Evolutionary conservation across 2,329 filamentous ascomycete species (phyloP).

Genomic region (Ramichloridium luteum): DNA sequence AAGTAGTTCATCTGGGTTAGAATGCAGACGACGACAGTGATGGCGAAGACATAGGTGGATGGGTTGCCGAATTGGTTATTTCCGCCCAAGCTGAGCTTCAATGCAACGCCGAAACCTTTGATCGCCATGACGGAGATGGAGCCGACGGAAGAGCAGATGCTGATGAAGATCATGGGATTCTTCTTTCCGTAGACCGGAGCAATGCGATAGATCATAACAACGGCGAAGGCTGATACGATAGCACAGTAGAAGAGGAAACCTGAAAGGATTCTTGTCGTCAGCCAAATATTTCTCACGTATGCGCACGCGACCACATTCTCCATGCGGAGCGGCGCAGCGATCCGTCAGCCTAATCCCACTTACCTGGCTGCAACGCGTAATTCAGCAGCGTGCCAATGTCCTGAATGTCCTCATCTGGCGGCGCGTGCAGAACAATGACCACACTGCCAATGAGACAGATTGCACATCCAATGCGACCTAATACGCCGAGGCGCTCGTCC

Average conservation of each 20-base stretch:
- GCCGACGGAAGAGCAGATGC: conserved; percentile 93
- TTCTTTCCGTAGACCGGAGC: conserved; percentile 83
- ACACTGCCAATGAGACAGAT: conserved; percentile 93
- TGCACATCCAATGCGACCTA: conserved; percentile 90
- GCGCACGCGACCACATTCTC: background rate
- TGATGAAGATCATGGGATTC: conserved; percentile 92
- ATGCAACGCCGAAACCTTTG: conserved; percentile 93
- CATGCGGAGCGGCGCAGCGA: too few relatives aligned
- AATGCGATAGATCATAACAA: conserved; percentile 92
- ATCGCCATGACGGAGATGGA: conserved; percentile 98
- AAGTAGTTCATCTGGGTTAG: conserved; percentile 99
- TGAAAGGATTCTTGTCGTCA: conserved; percentile 27
- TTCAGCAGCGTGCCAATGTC: conserved; percentile 85
- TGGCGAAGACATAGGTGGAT: conserved; percentile 94
- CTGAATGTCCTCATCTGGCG: conserved; percentile 79
- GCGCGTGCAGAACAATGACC: conserved; percentile 94
- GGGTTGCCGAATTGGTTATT: conserved; percentile 93
- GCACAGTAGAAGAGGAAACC: conserved; percentile 83
- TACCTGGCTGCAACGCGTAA: conserved; percentile 86
- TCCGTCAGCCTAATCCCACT: conserved; percentile 17
- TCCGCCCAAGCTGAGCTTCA: conserved; percentile 86
- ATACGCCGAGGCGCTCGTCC: conserved; percentile 72
- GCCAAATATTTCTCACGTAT: background rate
- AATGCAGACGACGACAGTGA: conserved; percentile 85
- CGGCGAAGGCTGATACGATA: conserved; percentile 68